Percentiles rank a stretch among this genome's conserved stretches.
phyloP scores from a whole-genome alignment of 805 yeast genomes.

The Zygoascus flipseniorum region DNA sequence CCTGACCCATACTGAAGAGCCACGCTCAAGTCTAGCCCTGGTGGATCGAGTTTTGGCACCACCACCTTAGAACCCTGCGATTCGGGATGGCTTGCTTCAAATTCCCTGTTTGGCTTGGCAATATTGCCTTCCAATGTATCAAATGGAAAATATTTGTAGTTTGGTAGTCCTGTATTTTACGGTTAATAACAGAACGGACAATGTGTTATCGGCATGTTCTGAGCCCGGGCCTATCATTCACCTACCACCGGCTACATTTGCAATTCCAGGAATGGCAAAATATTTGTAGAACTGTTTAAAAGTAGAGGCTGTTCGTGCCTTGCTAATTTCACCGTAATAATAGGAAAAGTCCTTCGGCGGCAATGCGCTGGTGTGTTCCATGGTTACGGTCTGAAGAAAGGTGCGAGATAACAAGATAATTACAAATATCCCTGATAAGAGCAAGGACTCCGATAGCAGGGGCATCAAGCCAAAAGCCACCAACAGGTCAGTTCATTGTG shows the following conservation, averaged over 20 bases:
- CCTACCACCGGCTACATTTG: conserved; percentile 62
- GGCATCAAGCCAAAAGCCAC: not conserved
- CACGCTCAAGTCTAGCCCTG: conserved; percentile 54
- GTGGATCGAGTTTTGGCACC: conserved; percentile 27
- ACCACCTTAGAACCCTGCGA: not conserved
- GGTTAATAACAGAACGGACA: not conserved
- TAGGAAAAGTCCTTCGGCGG: conserved; percentile 52
- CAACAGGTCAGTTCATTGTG: not conserved
- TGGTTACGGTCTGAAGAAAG: not conserved
- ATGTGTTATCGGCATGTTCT: not conserved
- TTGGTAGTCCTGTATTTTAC: conserved; percentile 64
- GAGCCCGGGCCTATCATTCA: too few species aligned
- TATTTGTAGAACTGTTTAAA: conserved; percentile 78
- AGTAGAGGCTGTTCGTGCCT: conserved; percentile 62
- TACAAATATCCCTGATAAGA: not conserved
- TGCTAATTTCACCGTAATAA: conserved; percentile 67
- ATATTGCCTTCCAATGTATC: conserved; percentile 60
- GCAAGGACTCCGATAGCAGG: not conserved
- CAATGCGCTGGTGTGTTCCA: not conserved
- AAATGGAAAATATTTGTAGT: conserved; percentile 87
- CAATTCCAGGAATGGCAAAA: conserved; percentile 62
- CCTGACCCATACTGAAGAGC: conserved; percentile 87
- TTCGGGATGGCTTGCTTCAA: not conserved
- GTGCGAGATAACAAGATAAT: not conserved
- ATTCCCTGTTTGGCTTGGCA: conserved; percentile 34